phyloP scores from a whole-genome alignment of 1,139 yeast species.

The Protomyces macrosporus region DNA sequence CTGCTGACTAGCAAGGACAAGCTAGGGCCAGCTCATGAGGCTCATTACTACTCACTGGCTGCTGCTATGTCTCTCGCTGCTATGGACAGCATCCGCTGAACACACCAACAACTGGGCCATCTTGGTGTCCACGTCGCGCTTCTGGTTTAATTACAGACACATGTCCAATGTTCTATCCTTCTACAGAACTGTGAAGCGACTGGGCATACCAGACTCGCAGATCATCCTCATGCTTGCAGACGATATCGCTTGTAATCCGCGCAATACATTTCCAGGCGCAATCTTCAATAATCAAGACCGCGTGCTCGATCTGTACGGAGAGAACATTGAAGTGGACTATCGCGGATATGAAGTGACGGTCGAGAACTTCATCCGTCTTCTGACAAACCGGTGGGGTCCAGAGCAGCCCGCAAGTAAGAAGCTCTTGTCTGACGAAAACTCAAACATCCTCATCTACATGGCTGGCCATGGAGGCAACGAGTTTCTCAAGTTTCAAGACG shows the following conservation, averaged over 20 bases:
- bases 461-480: slow-evolving; percentile 99
- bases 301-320: slow-evolving; percentile 91
- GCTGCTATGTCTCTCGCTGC: neutral
- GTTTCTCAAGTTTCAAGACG: slow-evolving; percentile 93
- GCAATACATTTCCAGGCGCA: slow-evolving; percentile 93
- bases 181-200: slow-evolving; percentile 88
- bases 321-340: slow-evolving; percentile 90
- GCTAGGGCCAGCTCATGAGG: too few species aligned
- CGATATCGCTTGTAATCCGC: slow-evolving; percentile 93
- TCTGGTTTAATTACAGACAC: slow-evolving; percentile 97
- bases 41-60: too few species aligned
- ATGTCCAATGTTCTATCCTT: slow-evolving; percentile 94
- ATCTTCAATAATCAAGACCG: slow-evolving; percentile 92
- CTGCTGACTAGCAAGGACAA: neutral
- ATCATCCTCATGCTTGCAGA: slow-evolving; percentile 93
- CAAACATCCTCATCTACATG: slow-evolving; percentile 87
- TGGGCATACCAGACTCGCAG: slow-evolving; percentile 97
- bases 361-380: slow-evolving; percentile 79
- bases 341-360: slow-evolving; percentile 98
- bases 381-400: slow-evolving; percentile 88
- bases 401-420: slow-evolving; percentile 91
- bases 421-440: slow-evolving; percentile 83
- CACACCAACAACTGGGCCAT: slow-evolving; percentile 88
- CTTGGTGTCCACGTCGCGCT: slow-evolving; percentile 86
- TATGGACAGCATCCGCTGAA: neutral